Evolutionary conservation across 306 rosid species (phyloP).

Genomic region (Vigna hirtella): DNA sequence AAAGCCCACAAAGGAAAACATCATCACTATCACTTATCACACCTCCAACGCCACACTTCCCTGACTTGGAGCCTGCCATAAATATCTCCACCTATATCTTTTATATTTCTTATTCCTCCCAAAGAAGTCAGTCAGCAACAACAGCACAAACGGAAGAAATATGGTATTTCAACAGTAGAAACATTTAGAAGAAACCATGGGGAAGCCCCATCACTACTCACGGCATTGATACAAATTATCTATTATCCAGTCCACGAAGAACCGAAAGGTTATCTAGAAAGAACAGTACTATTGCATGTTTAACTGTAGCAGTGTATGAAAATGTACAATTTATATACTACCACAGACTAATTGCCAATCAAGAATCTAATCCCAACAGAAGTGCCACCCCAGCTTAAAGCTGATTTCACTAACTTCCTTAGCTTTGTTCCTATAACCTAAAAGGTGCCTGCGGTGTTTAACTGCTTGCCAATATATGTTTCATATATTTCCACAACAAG

Average conservation of each 20-base stretch:
- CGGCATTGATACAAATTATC: background rate
- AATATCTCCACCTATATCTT: background rate
- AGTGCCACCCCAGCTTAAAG: constrained; percentile 27
- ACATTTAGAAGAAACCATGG: background rate
- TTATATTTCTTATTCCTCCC: background rate
- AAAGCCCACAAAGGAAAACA: too few relatives aligned
- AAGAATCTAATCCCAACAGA: constrained; percentile 34
- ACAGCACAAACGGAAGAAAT: background rate
- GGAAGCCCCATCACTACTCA: background rate
- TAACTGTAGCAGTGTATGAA: constrained; percentile 28
- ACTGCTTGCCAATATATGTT: constrained; percentile 70
- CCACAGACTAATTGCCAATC: constrained; percentile 21
- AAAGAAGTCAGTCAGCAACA: background rate
- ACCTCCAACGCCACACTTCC: too few relatives aligned
- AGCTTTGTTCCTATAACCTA: constrained; percentile 7
- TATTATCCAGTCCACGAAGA: background rate
- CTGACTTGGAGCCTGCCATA: too few relatives aligned
- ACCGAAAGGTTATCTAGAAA: constrained; percentile 20
- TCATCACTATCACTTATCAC: too few relatives aligned
- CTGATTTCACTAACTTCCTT: constrained; percentile 6
- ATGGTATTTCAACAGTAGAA: background rate
- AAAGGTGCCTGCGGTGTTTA: constrained; percentile 64
- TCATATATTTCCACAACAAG: constrained; percentile 82
- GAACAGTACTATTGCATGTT: constrained; percentile 17
- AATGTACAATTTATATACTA: constrained; percentile 44